These are phyloP conservation scores for Neofusicoccum kwambonambiense DNA, from an alignment of 2,329 filamentous ascomycete species.

Conservation along the genomic window DNA sequence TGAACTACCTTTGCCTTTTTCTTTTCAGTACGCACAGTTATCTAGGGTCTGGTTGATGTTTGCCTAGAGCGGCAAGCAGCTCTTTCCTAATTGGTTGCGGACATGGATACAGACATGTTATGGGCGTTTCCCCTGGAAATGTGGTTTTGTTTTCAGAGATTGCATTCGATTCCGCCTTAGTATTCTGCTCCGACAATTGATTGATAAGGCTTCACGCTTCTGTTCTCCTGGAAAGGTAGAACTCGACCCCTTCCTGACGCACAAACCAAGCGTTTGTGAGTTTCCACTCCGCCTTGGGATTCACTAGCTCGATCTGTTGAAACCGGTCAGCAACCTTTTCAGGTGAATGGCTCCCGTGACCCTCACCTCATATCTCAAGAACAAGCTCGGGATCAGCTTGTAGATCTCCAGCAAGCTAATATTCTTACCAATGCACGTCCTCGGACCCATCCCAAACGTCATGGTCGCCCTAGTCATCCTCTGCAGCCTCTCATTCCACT, in stretches of 20 bases:
- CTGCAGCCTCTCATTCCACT: constrained; percentile 25
- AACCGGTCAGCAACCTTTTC: constrained; percentile 21
- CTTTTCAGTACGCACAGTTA: no score
- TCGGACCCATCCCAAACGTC: constrained; percentile 39
- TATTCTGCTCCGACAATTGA: no score
- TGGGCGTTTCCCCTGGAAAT: no score
- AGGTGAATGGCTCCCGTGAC: background rate
- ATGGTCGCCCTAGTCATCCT: background rate
- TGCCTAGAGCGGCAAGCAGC: no score
- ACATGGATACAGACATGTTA: no score
- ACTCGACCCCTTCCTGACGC: background rate
- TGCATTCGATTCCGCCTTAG: no score
- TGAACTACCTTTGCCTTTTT: no score
- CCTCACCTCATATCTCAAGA: constrained; percentile 45
- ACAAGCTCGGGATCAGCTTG: constrained; percentile 42
- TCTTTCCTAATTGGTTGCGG: no score
- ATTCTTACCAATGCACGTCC: constrained; percentile 36
- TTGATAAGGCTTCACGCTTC: no score
- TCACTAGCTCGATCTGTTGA: constrained; percentile 27
- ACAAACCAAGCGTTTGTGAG: constrained; percentile 43
- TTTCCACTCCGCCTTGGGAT: constrained; percentile 38
- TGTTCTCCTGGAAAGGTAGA: background rate
- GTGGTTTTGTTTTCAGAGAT: no score
- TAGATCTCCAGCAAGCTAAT: constrained; percentile 37
- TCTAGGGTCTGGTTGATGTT: no score